Evolutionary conservation across 2,329 filamentous ascomycete genomes (phyloP).

Genomic region (Acrodontium crateriforme): DNA sequence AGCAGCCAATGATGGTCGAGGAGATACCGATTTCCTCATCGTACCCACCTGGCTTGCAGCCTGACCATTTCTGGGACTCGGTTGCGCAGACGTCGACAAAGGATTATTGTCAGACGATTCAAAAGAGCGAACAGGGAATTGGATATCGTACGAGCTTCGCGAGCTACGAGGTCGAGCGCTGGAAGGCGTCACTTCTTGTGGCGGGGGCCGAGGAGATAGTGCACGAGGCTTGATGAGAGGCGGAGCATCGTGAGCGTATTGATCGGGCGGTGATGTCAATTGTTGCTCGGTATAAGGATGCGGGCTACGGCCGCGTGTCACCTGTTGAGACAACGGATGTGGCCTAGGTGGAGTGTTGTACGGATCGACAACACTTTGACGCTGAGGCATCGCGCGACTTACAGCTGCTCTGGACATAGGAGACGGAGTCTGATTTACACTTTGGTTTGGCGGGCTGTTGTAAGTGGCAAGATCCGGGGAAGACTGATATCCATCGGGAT

Average conservation of each 20-base stretch:
- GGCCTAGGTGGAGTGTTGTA: conserved; percentile 18
- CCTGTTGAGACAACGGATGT: conserved; percentile 23
- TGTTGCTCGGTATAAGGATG: conserved; percentile 8
- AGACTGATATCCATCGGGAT: conserved; percentile 17
- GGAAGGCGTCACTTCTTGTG: conserved; percentile 8
- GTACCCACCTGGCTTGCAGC: conserved; percentile 27
- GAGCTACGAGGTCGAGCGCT: conserved; percentile 6
- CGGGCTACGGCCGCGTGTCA: conserved; percentile 19
- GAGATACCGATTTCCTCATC: conserved; percentile 60
- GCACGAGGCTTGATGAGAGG: conserved; percentile 20
- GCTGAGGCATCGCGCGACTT: conserved; percentile 10
- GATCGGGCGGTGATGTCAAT: neutral
- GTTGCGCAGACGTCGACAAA: conserved; percentile 17
- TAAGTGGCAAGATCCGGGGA: conserved; percentile 18
- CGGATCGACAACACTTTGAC: conserved; percentile 21
- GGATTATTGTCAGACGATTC: conserved; percentile 27
- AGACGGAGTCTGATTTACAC: conserved; percentile 13
- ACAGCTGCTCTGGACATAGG: conserved; percentile 10
- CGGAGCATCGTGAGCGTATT: conserved; percentile 4
- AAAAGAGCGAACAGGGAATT: conserved; percentile 19
- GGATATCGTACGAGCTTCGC: conserved; percentile 17
- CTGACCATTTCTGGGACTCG: neutral
- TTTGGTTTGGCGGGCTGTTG: conserved; percentile 10
- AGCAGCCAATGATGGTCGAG: conserved; percentile 41
- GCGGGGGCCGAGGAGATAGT: conserved; percentile 16